Evolutionary conservation across 306 rosid genomes (phyloP), one percentile per base, ranked within the genome.

Genomic region (Astragalus glycyphyllos): DNA sequence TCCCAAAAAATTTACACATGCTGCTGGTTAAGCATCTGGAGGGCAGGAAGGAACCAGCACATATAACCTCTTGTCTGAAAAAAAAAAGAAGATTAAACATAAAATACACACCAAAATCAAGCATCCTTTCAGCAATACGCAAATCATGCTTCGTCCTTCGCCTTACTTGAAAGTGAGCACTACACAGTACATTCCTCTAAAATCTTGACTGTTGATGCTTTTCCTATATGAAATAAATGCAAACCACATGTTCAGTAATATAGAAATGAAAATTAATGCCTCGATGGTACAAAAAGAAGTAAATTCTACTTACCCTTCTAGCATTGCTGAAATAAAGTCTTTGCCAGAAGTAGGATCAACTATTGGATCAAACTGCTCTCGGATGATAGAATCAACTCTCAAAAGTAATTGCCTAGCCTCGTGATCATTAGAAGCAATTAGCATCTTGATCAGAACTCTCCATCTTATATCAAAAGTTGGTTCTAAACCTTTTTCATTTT

Each of bases 161-260:
- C 3, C 95, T 82, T 79, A 94, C 98, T 94, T 84, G 54, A 89
- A 83, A 11, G 78, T 94, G 34, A 94, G 78, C 53, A 90, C 69
- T 6, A 90, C 97, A 86, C 96, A 89, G 58, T 86, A 89, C 83
- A 94, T 86, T 46, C 96, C 89, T 2, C 84, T 78, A 76, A 94
- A 91, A 46, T 91, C 96, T 68, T 87, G 86, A 69, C 82, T 84
- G 47, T 47, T 69, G 38, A 83, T 65, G 54, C 14, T 79, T 77
- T 76, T 77, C 51, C 97, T 91, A 81, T 82, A 68, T 23, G 54
- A 75, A 47, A 57, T 77, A 38, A 57, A 78, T 58, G 17, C 31
- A 26, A n/a, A 60, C 5, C 40, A 14, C 23, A 55, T 26, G 41
- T 51, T 7, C 0, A 71, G 2, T 8, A 31, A 71, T 15, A 11